Conservation (phyloP, 2,329 filamentous ascomycete species). For the Trichoderma sp. region DNA sequence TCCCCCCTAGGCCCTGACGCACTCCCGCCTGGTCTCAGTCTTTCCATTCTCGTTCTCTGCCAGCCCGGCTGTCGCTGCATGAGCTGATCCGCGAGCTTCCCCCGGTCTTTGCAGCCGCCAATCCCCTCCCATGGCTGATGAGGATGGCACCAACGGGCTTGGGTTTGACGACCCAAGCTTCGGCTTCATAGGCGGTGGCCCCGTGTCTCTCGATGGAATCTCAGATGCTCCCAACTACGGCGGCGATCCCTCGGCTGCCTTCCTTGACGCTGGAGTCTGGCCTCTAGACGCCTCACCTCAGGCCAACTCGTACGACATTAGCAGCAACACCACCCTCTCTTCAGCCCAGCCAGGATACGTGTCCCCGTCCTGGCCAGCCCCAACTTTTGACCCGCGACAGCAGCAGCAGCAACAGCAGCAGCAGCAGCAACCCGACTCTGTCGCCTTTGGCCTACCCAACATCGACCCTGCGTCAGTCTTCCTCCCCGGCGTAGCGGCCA, state of each 20-base stretch:
- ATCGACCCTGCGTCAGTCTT: constrained; percentile 38
- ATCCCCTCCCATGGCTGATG: constrained; percentile 37
- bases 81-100: constrained; percentile 16
- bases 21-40: constrained; percentile 11
- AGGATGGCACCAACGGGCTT: constrained; percentile 41
- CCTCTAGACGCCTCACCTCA: constrained; percentile 48
- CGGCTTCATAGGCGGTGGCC: constrained; percentile 38
- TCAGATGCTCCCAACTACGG: constrained; percentile 32
- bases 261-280: constrained; percentile 41
- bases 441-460: constrained; percentile 34
- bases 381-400: constrained; percentile 31
- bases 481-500: constrained; percentile 25
- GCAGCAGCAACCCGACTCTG: constrained; percentile 34
- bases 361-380: constrained; percentile 36
- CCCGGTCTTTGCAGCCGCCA: constrained; percentile 15
- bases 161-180: constrained; percentile 45
- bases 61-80: constrained; percentile 16
- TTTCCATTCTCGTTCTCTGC: constrained; percentile 6
- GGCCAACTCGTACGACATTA: constrained; percentile 46
- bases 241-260: constrained; percentile 38
- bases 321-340: constrained; percentile 38
- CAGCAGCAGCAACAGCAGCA: constrained; percentile 1
- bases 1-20: constrained; percentile 12
- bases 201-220: constrained; percentile 31
- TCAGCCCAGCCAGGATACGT: constrained; percentile 34